Evolutionary conservation across 129 eudicot genomes (phyloP), one percentile per base, ranked within the genome.

Genomic region (Flaveria trinervia): DNA sequence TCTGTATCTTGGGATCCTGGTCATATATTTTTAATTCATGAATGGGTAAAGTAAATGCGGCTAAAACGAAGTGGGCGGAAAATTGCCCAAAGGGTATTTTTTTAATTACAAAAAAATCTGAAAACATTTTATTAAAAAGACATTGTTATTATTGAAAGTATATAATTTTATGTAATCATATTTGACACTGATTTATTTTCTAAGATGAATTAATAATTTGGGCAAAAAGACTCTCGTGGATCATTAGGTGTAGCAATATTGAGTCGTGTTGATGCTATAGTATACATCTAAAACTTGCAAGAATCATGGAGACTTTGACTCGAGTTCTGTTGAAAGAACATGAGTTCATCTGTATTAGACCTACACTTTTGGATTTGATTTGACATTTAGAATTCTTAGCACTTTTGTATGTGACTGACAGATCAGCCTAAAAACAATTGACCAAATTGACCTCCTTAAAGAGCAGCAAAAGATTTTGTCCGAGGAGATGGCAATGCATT

Each of bases 391-490:
- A 15, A 15, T 64, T 64, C 68, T 75, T 78, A 20, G 59, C 20
- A 10, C 62, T 50, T 71, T 49, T 33, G 70, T 78, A 17, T 79
- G 62, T 73, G 78, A 73, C 39, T 75, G 77, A 62, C 85, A 89
- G 97, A 85, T 88, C 50, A 85, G 96, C 84, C 66, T 82, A 49
- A 85, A 84, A 80, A 80, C 96, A 60, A 83, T 86, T 57, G 97
- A 94, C 79, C 90, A 94, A 86, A 84, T 94, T 74, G 98, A 94
- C 73, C 96, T 91, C 68, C 84, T 91, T 81, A 85, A 88, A 77
- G 97, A 94, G 86, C 98, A 91, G 72, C 93, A 94, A 60, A 94
- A 94, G 89, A 81, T 94, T 76, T 78, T 94, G 82, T 89, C 93
- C 11, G 98, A 92, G 73, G 98, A 93, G 88, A 90, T 91, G 76